These are phyloP conservation scores for Anthracocystis panici-leucophaei DNA, from an alignment of 1,284 basidiomycete species.

Conservation along the genomic window DNA sequence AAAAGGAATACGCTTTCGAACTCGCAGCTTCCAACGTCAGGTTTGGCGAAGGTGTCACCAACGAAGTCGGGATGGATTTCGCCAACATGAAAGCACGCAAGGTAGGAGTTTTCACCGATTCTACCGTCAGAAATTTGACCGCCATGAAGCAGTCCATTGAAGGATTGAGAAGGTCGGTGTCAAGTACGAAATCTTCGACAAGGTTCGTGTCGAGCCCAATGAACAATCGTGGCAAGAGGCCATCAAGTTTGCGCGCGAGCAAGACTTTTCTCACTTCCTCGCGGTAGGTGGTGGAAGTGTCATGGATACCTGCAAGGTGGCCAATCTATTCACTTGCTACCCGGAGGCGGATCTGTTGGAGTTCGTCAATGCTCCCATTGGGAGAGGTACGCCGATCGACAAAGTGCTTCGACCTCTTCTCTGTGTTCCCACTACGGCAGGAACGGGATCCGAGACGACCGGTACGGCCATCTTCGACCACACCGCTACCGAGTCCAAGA, in stretches of 20 bases:
- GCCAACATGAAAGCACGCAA: slow-evolving; percentile 73
- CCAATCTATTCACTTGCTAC: slow-evolving; percentile 84
- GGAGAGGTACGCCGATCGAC: slow-evolving; percentile 87
- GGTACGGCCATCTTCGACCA: slow-evolving; percentile 97
- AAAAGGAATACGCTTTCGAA: slow-evolving; percentile 98
- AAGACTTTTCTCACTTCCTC: slow-evolving; percentile 85
- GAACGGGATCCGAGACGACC: slow-evolving; percentile 88
- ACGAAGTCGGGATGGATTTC: slow-evolving; percentile 92
- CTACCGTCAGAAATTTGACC: slow-evolving; percentile 81
- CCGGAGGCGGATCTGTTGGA: slow-evolving; percentile 87
- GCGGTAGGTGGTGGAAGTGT: slow-evolving; percentile 90
- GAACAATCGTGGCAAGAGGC: slow-evolving; percentile 80
- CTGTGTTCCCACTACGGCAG: slow-evolving; percentile 94
- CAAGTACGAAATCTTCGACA: slow-evolving; percentile 85
- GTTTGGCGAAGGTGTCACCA: slow-evolving; percentile 69
- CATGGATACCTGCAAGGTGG: slow-evolving; percentile 91
- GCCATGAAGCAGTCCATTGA: slow-evolving; percentile 87
- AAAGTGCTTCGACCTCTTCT: slow-evolving; percentile 85
- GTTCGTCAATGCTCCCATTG: slow-evolving; percentile 96
- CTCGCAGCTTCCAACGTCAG: slow-evolving; percentile 87
- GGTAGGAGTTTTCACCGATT: slow-evolving; percentile 94
- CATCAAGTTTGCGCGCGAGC: slow-evolving; percentile 85
- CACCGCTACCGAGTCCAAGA: slow-evolving; percentile 81
- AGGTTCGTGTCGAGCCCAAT: slow-evolving; percentile 88
- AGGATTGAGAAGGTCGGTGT: slow-evolving; percentile 79